Percentiles rank a stretch among this genome's conserved stretches.
Evolutionary conservation across 495 filamentous ascomycete genomes (phyloP).

Genomic region (Jackrogersella minutella): DNA sequence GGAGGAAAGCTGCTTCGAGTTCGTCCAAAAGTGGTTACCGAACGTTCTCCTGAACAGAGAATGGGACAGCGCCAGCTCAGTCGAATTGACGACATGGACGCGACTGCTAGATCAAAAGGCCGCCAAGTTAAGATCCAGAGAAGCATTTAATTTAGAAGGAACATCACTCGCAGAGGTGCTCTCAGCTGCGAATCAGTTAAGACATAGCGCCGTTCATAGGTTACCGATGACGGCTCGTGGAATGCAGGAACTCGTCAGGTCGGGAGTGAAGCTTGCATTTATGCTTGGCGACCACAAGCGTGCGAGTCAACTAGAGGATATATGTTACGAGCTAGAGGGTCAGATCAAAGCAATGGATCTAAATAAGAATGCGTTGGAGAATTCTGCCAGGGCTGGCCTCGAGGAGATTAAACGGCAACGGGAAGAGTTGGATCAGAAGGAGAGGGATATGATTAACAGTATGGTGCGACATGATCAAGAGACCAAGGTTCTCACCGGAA

Average conservation of each 20-base stretch:
- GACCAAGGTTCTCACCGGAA: conserved; percentile 46
- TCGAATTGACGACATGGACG: conserved; percentile 53
- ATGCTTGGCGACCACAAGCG: conserved; percentile 44
- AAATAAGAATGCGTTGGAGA: conserved; percentile 52
- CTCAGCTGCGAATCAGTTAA: conserved; percentile 42
- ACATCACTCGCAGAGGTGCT: conserved; percentile 37
- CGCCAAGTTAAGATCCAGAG: conserved; percentile 42
- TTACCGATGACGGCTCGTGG: conserved; percentile 43
- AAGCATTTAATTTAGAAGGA: conserved; percentile 12
- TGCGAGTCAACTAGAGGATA: conserved; percentile 46
- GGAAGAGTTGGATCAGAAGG: conserved; percentile 46
- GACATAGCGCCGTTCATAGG: conserved; percentile 50
- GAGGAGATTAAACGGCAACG: conserved; percentile 42
- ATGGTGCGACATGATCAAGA: conserved; percentile 45
- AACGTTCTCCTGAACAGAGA: conserved; percentile 39
- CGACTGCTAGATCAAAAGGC: conserved; percentile 33
- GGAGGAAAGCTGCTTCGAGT: conserved; percentile 54
- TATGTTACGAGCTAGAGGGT: conserved; percentile 46
- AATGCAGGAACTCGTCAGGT: conserved; percentile 44
- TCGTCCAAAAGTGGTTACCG: conserved; percentile 48
- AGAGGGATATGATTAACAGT: conserved; percentile 40
- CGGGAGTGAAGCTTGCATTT: conserved; percentile 41
- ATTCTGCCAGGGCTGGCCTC: conserved; percentile 40
- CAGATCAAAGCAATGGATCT: conserved; percentile 52
- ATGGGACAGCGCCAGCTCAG: conserved; percentile 50